Base-by-base conservation (phyloP, 805 yeast genomes). In the Debaryomyces tyrocola region DNA sequence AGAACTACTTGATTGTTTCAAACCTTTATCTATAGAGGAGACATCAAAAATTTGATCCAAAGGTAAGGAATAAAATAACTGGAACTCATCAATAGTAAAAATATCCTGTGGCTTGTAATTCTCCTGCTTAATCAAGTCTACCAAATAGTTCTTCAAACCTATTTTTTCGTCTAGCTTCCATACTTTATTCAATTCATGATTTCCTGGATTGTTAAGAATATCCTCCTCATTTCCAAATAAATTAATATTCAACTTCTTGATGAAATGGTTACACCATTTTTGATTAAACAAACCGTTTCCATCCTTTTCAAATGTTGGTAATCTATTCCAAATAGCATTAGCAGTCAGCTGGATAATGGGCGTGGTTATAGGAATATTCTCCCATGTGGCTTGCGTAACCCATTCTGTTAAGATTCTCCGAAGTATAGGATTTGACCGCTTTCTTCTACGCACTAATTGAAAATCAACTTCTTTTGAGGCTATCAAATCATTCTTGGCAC, bases 381-480 rank as follows among this genome's bases (percentile, higher is more conserved):
- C 84, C 87, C 88, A 83, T 2, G 77, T 75, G 20, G 83, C 79
- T 57, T 83, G 87, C 0, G 83, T 75, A 35, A 83, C 79, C 87
- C 87, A 83, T 58, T 83, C 87, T n/a, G 81, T 76, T 37, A 83
- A 60, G n/a, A 83, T 81, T 39, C 75, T 74, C 33, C 87, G 63
- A 11, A 83, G 69, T 20, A 83, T 58, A 9, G 79, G 76, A 52
- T 80, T 80, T 40, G 75, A 62, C n/a, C 80, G 79, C 46, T 79
- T 80, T 31, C 86, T 62, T 44, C 85, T 63, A 44, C 83, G 59
- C 10, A 77, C 76, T 49, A 74, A 67, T 63, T 59, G 76, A 62
- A 73, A 80, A 60, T 73, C 85, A 50, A 71, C 73, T 40, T 77
- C 79, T 51, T 77, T 77, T 24, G 77, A 56, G 0, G 82, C 73